Base-by-base conservation (phyloP, 177 flowering plant genomes). In the Vitis hybrid region DNA sequence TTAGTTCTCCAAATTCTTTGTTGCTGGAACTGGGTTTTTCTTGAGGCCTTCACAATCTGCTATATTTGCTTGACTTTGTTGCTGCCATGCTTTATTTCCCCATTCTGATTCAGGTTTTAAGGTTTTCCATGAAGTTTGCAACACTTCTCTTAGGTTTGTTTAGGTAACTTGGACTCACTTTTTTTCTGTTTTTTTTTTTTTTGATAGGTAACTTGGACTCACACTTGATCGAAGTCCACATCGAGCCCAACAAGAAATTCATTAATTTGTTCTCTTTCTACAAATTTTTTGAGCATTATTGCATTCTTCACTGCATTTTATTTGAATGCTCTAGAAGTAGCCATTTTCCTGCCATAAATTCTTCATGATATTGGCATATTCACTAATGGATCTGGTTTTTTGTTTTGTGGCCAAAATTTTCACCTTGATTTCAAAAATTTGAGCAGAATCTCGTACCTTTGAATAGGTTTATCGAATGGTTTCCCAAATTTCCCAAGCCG, bases 401-500 rank as follows among this genome's bases (percentile, higher is more conserved):
- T 58, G 61, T 18, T 18, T 27, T 58, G 30, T 27, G 11, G 3
- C 18, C 9, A 24, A 11, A 12, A 27, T 58, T 58, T 58, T 24
- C 18, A 58, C 61, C 61, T 58, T 58, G 18, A 5, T 58, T 27
- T 58, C 14, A 0, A 18, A 58, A 18, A 58, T 27, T 58, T 58
- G 61, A 18, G 61, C 61, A 8, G 11, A 58, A 27, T 58, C 35
- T 18, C 1, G 0, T 17, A 18, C 21, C 61, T 58, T 58, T 58
- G 61, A 58, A 27, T 58, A 58, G 27, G 27, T 58, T 58, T 58
- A 27, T 58, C 61, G 61, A 18, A 58, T 21, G 21, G 30, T 58
- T 58, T 58, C 61, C 61, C 30, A 58, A 58, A 58, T n/a, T 18
- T 58, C 61, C 30, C 21, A 18, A 24, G 61, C 35, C 11, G 4